Evolutionary conservation across 805 yeast genomes (phyloP).

Genomic region (Saturnispora dispora): DNA sequence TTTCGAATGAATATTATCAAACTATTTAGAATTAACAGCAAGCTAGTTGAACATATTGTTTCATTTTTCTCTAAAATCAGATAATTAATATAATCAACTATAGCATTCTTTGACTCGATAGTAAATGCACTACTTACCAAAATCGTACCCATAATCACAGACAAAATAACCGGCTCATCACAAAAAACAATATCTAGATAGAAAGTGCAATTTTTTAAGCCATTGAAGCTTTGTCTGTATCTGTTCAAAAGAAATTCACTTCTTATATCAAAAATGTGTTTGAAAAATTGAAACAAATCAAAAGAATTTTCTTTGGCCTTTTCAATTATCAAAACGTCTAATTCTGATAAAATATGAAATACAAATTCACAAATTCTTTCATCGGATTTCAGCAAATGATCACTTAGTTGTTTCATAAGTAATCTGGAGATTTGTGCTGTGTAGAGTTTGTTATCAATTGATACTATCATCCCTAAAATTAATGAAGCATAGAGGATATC

Average conservation of each 20-base stretch:
- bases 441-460: slow-evolving; percentile 5
- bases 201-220: slow-evolving; percentile 10
- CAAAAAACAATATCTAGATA: slow-evolving; percentile 13
- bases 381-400: slow-evolving; percentile 4
- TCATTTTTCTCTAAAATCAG: slow-evolving; percentile 15
- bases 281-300: slow-evolving; percentile 9
- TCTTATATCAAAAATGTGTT: slow-evolving; percentile 8
- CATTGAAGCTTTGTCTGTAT: slow-evolving; percentile 6
- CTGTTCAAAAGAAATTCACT: slow-evolving; percentile 5
- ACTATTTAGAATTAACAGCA: slow-evolving; percentile 16
- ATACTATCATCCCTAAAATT: slow-evolving; percentile 9
- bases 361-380: slow-evolving; percentile 7
- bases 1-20: slow-evolving; percentile 10
- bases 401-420: slow-evolving; percentile 1
- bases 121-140: slow-evolving; percentile 6
- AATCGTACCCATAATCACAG: slow-evolving; percentile 12
- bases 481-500: slow-evolving; percentile 6
- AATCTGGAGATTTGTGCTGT: neutral
- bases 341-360: slow-evolving; percentile 7
- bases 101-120: slow-evolving; percentile 4
- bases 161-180: slow-evolving; percentile 9
- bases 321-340: slow-evolving; percentile 5
- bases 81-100: slow-evolving; percentile 20
- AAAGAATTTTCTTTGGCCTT: neutral
- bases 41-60: slow-evolving; percentile 2